These are phyloP conservation scores for Trichoderma erinaceum DNA, from an alignment of 495 filamentous ascomycete species.

Conservation along the genomic window DNA sequence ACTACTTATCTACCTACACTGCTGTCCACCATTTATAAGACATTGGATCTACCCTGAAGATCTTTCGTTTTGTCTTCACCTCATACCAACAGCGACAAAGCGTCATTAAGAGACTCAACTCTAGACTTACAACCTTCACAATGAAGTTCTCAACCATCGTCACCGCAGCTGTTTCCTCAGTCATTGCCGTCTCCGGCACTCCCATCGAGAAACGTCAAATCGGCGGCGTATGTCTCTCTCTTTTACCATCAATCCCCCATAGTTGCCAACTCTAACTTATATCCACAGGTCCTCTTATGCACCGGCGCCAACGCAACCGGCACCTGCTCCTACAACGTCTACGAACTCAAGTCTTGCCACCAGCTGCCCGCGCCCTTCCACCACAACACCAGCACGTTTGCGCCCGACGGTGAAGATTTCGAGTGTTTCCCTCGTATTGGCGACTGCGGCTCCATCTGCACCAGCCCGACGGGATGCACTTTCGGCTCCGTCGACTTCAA, in stretches of 20 bases:
- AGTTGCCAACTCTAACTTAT: neutral
- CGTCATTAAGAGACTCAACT: neutral
- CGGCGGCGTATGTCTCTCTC: slow-evolving; percentile 29
- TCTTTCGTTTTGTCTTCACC: neutral
- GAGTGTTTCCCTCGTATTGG: slow-evolving; percentile 34
- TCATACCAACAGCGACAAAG: neutral
- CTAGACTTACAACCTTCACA: neutral
- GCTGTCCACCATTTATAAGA: neutral
- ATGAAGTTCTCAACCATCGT: slow-evolving; percentile 15
- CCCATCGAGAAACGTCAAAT: slow-evolving; percentile 25
- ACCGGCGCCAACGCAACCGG: slow-evolving; percentile 37
- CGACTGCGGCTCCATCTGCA: slow-evolving; percentile 35
- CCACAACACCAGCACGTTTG: slow-evolving; percentile 35
- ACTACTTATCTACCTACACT: too few species aligned
- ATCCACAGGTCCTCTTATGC: slow-evolving; percentile 34
- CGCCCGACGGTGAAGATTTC: slow-evolving; percentile 35
- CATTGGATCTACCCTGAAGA: neutral
- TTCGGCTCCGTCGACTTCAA: slow-evolving; percentile 32
- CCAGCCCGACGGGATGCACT: slow-evolving; percentile 40
- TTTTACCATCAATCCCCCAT: neutral
- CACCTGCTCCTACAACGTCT: slow-evolving; percentile 30
- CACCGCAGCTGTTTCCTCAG: slow-evolving; percentile 7
- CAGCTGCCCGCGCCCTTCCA: slow-evolving; percentile 28
- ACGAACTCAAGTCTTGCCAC: slow-evolving; percentile 34
- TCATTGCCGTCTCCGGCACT: neutral